Evolutionary conservation across 768 basidiomycete genomes (phyloP), one percentile per base, ranked within the genome.

Genomic region (Tricholoma furcatifolium): DNA sequence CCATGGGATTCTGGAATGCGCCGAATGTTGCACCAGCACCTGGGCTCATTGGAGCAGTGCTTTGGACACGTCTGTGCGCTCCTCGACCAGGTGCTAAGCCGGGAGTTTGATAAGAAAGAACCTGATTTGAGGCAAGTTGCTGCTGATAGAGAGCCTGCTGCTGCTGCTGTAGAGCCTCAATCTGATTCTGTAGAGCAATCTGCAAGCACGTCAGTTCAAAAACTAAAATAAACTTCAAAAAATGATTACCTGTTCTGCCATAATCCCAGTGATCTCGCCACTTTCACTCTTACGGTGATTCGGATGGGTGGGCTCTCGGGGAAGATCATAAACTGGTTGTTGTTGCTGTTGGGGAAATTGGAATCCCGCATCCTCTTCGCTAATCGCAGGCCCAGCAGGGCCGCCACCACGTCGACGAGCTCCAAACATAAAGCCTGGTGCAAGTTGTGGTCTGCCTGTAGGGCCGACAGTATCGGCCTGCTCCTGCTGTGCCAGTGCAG

Each of bases 351-450:
- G 90, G 39, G 90, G 89, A 64, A 93, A 91, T 62, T 90, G 88
- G 71, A 92, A 93, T 35, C 82, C 83, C 45, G 78, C 69, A 62
- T 92, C 91, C 55, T 91, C 92, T 66, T 92, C 90, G 55, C 80
- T 87, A 63, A 89, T 87, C 32, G 88, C 74, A 24, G 88, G 87
- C 3, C 83, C 87, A 71, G 87, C 76, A 11, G 81, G 77, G 21
- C 76, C 72, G 36, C 76, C 71, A 27, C 70, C 67, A 36, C 76
- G 74, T 63, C 80, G 83, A 23, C 83, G 74, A 51, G 84, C 82
- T 44, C 93, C 94, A 67, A 95, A 97, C 78, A 87, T 92, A 70
- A 97, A 96, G 44, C 79, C 77, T n/a, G 93, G 93, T 10, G 92
- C 91, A 35, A 95, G 82, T 65, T 94, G 92, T 35, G 92, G 93